Evolutionary conservation across 768 basidiomycete species (phyloP).

Genomic region (Podaxis pistillaris): DNA sequence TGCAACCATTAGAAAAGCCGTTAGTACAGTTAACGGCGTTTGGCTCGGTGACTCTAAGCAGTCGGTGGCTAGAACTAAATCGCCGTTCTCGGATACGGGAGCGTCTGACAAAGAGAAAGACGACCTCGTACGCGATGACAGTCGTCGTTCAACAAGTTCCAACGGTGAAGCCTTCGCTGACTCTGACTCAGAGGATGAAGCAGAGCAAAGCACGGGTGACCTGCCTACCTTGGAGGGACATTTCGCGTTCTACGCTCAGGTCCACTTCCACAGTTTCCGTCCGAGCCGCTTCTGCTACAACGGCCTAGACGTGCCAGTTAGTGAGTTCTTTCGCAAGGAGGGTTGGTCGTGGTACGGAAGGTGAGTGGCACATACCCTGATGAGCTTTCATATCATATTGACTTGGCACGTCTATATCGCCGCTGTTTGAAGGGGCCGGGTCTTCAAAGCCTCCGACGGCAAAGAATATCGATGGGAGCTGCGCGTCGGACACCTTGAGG

Average conservation of each 20-base stretch:
- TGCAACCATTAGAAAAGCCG: conserved; percentile 17
- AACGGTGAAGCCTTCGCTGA: background rate
- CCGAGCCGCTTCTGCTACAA: conserved; percentile 1
- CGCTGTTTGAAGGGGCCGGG: conserved; percentile 11
- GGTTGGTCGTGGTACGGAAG: conserved; percentile 15
- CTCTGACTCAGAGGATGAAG: background rate
- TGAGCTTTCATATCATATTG: background rate
- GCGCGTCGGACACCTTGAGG: conserved; percentile 20
- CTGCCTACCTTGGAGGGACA: background rate
- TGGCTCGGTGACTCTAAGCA: background rate
- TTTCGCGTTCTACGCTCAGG: conserved; percentile 11
- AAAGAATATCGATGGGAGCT: conserved; percentile 33
- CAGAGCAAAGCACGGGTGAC: background rate
- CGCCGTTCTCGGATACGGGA: background rate
- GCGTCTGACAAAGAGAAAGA: background rate
- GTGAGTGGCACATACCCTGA: conserved; percentile 1
- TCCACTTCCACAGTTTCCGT: conserved; percentile 16
- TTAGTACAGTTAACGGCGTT: conserved; percentile 4
- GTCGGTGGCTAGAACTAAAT: background rate
- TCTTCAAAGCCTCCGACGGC: conserved; percentile 20
- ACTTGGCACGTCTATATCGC: background rate
- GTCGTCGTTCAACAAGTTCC: background rate
- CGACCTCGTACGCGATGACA: background rate
- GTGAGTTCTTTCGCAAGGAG: conserved; percentile 7
- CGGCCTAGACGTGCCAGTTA: conserved; percentile 2